These are phyloP conservation scores for Furcasterigmium furcatum DNA, from an alignment of 2,329 filamentous ascomycete genomes.

Conservation along the genomic window DNA sequence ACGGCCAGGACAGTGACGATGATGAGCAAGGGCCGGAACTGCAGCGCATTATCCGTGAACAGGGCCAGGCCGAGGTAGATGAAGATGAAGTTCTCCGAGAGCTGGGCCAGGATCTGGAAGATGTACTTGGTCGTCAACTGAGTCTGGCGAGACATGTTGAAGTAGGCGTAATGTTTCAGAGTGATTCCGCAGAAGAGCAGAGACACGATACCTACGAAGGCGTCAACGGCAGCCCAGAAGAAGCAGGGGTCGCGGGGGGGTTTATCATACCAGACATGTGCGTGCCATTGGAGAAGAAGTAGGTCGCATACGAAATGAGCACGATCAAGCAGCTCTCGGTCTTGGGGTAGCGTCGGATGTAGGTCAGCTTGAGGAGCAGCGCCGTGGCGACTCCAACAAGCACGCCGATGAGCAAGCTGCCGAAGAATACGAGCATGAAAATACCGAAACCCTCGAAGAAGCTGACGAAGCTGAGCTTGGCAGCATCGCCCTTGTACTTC, in stretches of 20 bases:
- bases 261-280: slow-evolving; percentile 80
- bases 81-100: slow-evolving; percentile 99
- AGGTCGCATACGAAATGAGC: slow-evolving; percentile 91
- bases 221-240: slow-evolving; percentile 8
- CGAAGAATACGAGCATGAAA: slow-evolving; percentile 95
- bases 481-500: slow-evolving; percentile 74
- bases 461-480: slow-evolving; percentile 72
- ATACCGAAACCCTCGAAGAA: slow-evolving; percentile 89
- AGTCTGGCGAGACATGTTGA: slow-evolving; percentile 98
- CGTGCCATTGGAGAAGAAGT: slow-evolving; percentile 96
- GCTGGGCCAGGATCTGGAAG: slow-evolving; percentile 89
- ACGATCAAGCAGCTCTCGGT: slow-evolving; percentile 95
- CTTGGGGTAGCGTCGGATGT: slow-evolving; percentile 87
- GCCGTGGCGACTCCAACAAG: slow-evolving; percentile 84
- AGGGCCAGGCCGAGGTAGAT: slow-evolving; percentile 95
- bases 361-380: slow-evolving; percentile 88
- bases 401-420: slow-evolving; percentile 85
- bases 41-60: slow-evolving; percentile 84
- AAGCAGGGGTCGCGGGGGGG: neutral
- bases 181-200: slow-evolving; percentile 97
- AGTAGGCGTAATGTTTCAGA: slow-evolving; percentile 97
- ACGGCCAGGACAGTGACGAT: slow-evolving; percentile 90
- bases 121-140: slow-evolving; percentile 98
- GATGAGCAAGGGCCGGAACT: slow-evolving; percentile 93
- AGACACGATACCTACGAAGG: slow-evolving; percentile 82